A percentile compares a stretch with the other conserved stretches of the same genome.
Conservation (phyloP, 1,284 basidiomycete genomes). For the Rhizoctonia solani region DNA sequence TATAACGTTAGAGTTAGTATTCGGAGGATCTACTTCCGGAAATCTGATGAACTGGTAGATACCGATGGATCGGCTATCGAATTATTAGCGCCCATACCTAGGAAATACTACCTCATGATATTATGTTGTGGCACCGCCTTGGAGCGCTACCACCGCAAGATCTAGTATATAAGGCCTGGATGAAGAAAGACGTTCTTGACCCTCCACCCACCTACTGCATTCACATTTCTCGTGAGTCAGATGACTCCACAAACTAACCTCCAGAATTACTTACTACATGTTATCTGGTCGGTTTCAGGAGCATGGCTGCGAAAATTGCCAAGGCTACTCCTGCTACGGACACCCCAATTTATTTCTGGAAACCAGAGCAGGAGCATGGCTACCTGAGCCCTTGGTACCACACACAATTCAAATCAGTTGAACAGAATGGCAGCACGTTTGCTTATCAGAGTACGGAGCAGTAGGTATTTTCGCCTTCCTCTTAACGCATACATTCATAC, state of each 20-base stretch:
- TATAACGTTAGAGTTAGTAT: no score
- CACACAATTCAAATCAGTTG: conserved; percentile 20
- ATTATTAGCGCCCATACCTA: background rate
- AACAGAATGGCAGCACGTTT: conserved; percentile 23
- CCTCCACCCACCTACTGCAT: background rate
- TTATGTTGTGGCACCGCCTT: background rate
- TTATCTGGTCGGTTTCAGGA: background rate
- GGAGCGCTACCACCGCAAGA: background rate
- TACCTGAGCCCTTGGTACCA: conserved; percentile 33
- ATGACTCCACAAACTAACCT: no score
- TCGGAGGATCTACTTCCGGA: no score
- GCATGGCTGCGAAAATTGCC: background rate
- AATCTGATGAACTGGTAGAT: no score
- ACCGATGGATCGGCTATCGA: background rate
- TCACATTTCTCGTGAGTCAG: background rate
- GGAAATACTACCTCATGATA: background rate
- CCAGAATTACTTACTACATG: background rate
- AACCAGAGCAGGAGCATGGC: conserved; percentile 34
- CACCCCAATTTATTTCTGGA: conserved; percentile 29
- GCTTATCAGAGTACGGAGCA: conserved; percentile 26
- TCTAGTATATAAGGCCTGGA: background rate
- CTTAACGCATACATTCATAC: background rate
- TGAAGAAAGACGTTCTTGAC: background rate
- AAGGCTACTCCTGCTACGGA: background rate
- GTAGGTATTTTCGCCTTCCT: conserved; percentile 3